Conservation (phyloP, 257 asterid species). For the Rehmannia glutinosa region DNA sequence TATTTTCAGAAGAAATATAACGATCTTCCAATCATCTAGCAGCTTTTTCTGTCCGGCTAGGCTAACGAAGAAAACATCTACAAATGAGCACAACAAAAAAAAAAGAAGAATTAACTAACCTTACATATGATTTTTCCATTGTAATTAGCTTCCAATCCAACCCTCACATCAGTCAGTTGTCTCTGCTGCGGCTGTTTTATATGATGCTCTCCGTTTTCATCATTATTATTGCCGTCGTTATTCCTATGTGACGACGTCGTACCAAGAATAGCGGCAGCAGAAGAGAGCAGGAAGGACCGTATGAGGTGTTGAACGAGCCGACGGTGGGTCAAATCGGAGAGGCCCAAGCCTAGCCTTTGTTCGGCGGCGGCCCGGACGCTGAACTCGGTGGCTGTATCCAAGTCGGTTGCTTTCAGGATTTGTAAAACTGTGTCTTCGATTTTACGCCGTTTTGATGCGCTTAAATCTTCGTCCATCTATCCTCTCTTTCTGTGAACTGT, state of each 20-base stretch:
- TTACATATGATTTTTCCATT: constrained; percentile 45
- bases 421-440: constrained; percentile 37
- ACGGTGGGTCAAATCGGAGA: constrained; percentile 38
- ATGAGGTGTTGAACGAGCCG: constrained; percentile 35
- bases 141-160: constrained; percentile 14
- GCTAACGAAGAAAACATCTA: background rate
- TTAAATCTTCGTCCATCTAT: constrained; percentile 24
- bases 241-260: background rate
- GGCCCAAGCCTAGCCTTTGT: constrained; percentile 33
- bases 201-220: background rate
- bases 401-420: constrained; percentile 43
- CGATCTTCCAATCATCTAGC: background rate
- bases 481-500: background rate
- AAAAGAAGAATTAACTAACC: constrained; percentile 27
- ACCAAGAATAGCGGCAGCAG: constrained; percentile 20
- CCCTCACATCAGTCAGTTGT: background rate
- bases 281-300: constrained; percentile 51
- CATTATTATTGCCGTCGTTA: background rate
- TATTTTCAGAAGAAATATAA: background rate
- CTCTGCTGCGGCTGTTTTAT: too few species aligned
- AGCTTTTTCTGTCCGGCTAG: background rate
- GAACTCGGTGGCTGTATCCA: constrained; percentile 58
- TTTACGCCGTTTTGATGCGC: constrained; percentile 35
- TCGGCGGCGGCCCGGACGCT: constrained; percentile 50
- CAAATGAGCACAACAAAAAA: background rate